Conservation (phyloP, 2,329 filamentous ascomycete genomes). For the Arthroderma sp. region DNA sequence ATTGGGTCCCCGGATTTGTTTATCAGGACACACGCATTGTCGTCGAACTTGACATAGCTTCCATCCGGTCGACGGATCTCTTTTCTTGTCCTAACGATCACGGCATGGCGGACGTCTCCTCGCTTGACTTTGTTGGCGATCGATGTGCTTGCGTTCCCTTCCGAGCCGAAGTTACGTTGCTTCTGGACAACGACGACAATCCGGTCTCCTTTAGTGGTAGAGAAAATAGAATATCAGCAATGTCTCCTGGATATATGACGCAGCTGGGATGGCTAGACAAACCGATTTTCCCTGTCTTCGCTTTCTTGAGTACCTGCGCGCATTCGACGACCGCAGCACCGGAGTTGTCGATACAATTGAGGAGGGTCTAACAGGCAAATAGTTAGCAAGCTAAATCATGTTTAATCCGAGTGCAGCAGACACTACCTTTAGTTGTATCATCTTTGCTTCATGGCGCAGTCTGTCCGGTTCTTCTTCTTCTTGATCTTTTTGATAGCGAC, state of each 20-base stretch:
- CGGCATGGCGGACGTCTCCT: slow-evolving; percentile 90
- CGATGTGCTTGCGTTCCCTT: slow-evolving; percentile 56
- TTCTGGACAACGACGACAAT: slow-evolving; percentile 98
- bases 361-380: slow-evolving; percentile 57
- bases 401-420: not conserved
- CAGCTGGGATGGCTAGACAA: slow-evolving; percentile 23
- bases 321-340: slow-evolving; percentile 96
- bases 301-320: slow-evolving; percentile 82
- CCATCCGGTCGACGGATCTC: slow-evolving; percentile 79
- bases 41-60: slow-evolving; percentile 82
- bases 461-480: not conserved
- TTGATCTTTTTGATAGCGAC: not conserved
- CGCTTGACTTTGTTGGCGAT: slow-evolving; percentile 88
- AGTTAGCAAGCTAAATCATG: not conserved
- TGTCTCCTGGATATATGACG: not conserved
- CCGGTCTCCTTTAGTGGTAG: slow-evolving; percentile 59
- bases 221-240: not conserved
- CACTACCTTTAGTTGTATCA: slow-evolving; percentile 72
- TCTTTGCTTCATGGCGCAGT: slow-evolving; percentile 41
- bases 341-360: slow-evolving; percentile 99
- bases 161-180: slow-evolving; percentile 58
- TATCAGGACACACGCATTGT: slow-evolving; percentile 94
- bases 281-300: slow-evolving; percentile 77
- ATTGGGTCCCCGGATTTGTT: slow-evolving; percentile 96
- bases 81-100: slow-evolving; percentile 85